These are phyloP conservation scores for Pyrus hybrid DNA, from an alignment of 331 rosid genomes.

Conservation along the genomic window DNA sequence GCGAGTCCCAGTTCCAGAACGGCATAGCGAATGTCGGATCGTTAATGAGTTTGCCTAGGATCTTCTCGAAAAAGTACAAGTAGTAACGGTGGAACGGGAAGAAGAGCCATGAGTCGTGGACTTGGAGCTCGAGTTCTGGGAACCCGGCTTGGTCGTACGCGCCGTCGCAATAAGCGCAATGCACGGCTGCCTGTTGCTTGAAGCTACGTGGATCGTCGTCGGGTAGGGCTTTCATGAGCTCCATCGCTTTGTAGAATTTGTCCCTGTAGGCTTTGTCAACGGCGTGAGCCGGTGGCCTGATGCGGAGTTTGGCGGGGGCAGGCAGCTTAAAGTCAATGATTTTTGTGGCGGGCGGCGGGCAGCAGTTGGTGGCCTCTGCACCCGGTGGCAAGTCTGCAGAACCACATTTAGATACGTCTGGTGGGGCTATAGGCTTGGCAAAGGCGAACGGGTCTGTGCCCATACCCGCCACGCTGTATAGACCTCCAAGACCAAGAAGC, in stretches of 20 bases:
- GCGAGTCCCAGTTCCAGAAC: slow-evolving; percentile 77
- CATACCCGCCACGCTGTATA: slow-evolving; percentile 40
- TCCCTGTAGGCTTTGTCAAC: slow-evolving; percentile 29
- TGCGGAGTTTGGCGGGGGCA: slow-evolving; percentile 12
- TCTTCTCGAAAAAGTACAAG: slow-evolving; percentile 64
- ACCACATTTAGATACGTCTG: slow-evolving; percentile 45
- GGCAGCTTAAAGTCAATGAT: slow-evolving; percentile 43
- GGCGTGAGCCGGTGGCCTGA: slow-evolving; percentile 62
- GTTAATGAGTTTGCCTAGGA: slow-evolving; percentile 48
- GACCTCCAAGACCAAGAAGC: slow-evolving; percentile 62
- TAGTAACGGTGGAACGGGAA: slow-evolving; percentile 76
- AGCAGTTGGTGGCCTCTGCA: slow-evolving; percentile 32
- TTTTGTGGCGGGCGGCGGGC: slow-evolving; percentile 44
- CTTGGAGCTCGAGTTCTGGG: slow-evolving; percentile 55
- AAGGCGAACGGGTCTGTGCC: slow-evolving; percentile 34
- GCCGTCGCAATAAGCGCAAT: slow-evolving; percentile 85
- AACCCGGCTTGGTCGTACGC: slow-evolving; percentile 61
- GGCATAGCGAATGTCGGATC: slow-evolving; percentile 67
- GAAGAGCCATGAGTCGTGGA: slow-evolving; percentile 72
- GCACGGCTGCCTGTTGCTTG: slow-evolving; percentile 58
- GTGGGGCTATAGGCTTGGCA: slow-evolving; percentile 52
- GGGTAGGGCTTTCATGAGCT: slow-evolving; percentile 65
- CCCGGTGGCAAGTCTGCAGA: slow-evolving; percentile 42
- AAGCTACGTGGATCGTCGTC: slow-evolving; percentile 59
- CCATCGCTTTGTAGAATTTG: slow-evolving; percentile 45